These are phyloP conservation scores for Globisporangium lucens DNA, from an alignment of 352 stramenopile genomes.

Conservation along the genomic window DNA sequence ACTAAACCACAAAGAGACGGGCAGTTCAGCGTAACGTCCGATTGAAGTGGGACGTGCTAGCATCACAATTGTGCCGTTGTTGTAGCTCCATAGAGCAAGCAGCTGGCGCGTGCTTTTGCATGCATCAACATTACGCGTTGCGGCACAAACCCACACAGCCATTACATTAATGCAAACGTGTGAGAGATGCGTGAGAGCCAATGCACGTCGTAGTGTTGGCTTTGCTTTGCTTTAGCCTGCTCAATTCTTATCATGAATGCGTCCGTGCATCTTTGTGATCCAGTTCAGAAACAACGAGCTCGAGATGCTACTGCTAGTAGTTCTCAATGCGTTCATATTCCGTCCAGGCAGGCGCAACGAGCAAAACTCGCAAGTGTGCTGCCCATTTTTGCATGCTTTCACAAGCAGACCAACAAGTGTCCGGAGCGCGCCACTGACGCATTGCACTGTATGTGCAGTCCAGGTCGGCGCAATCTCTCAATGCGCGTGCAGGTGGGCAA, in stretches of 20 bases:
- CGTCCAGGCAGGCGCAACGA: neutral
- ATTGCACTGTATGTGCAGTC: neutral
- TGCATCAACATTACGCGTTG: conserved; percentile 8
- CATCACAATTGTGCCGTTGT: neutral
- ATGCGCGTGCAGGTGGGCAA: no score
- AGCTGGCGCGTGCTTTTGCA: conserved; percentile 10
- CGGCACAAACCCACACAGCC: neutral
- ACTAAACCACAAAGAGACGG: neutral
- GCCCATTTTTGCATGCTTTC: neutral
- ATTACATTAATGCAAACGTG: no score
- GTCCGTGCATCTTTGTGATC: neutral
- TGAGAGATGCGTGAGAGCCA: no score
- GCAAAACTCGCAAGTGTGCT: neutral
- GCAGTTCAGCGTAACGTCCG: conserved; percentile 2
- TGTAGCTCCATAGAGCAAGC: conserved; percentile 1
- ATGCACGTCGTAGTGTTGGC: no score
- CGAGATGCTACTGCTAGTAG: neutral
- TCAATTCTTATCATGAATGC: no score
- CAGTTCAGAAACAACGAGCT: neutral
- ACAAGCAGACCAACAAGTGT: conserved; percentile 1
- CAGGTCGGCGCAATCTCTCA: neutral
- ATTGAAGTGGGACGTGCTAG: conserved; percentile 7
- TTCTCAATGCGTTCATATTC: neutral
- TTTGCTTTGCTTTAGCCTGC: no score
- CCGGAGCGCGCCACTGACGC: neutral